Evolutionary conservation across 1,284 basidiomycete genomes (phyloP).

Genomic region (Tilletia setariae): DNA sequence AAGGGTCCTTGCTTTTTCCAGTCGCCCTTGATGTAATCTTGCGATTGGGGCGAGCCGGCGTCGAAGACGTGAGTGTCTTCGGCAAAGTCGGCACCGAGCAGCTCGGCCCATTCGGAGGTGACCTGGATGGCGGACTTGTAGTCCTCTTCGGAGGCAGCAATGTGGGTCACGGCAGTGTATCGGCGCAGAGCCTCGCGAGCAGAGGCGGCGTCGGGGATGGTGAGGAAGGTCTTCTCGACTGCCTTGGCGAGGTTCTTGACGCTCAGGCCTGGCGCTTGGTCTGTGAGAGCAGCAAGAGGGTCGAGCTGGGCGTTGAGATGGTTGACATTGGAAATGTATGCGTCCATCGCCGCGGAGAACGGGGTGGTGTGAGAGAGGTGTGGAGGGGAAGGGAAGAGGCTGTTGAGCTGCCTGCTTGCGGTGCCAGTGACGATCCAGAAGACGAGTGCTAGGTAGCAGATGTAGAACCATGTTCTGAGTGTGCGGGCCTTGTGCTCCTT

Average conservation of each 20-base stretch:
- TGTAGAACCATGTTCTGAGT: too few species aligned
- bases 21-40: slow-evolving; percentile 32
- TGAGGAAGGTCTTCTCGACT: neutral
- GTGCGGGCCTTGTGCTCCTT: too few species aligned
- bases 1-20: neutral
- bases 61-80: slow-evolving; percentile 41
- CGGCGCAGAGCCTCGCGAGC: slow-evolving; percentile 19
- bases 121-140: slow-evolving; percentile 35
- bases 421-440: too few species aligned
- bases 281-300: neutral
- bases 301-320: too few species aligned
- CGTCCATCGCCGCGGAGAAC: too few species aligned
- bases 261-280: neutral
- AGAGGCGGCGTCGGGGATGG: neutral
- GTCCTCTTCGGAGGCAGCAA: slow-evolving; percentile 40
- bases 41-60: slow-evolving; percentile 39
- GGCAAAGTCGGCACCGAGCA: slow-evolving; percentile 35
- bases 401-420: too few species aligned
- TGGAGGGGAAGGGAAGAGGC: too few species aligned
- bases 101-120: slow-evolving; percentile 41
- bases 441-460: too few species aligned
- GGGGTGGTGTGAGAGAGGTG: too few species aligned
- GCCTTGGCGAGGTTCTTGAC: neutral
- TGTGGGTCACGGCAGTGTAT: slow-evolving; percentile 42
- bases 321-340: too few species aligned